Conservation (phyloP, 495 filamentous ascomycete genomes). For the Daldinia caldariorum region DNA sequence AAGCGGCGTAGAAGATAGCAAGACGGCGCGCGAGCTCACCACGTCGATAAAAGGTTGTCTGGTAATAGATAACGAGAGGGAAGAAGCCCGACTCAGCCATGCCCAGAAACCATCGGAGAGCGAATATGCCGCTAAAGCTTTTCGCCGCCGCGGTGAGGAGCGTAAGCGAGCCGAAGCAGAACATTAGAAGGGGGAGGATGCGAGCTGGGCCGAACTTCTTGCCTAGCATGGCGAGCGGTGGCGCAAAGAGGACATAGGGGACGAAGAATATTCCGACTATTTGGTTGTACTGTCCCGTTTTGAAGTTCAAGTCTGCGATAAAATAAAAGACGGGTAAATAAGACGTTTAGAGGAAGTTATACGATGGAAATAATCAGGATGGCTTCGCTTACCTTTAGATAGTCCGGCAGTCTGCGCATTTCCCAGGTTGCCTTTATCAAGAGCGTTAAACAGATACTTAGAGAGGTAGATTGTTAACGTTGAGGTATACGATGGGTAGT, state of each 20-base stretch:
- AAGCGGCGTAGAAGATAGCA: constrained; percentile 81
- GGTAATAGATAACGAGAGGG: constrained; percentile 68
- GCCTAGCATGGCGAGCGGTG: constrained; percentile 71
- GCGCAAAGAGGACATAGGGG: constrained; percentile 78
- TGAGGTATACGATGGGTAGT: too few species aligned
- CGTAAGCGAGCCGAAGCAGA: constrained; percentile 70
- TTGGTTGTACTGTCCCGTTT: constrained; percentile 73
- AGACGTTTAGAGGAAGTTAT: constrained; percentile 4
- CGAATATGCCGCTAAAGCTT: constrained; percentile 74
- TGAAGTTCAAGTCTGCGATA: constrained; percentile 64
- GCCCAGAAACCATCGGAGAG: constrained; percentile 72
- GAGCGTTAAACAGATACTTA: constrained; percentile 66
- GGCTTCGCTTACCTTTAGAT: constrained; percentile 53
- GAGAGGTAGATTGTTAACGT: constrained; percentile 15
- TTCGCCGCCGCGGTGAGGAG: constrained; percentile 60
- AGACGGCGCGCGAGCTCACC: constrained; percentile 79
- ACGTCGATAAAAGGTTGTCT: constrained; percentile 72
- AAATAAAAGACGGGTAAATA: not conserved
- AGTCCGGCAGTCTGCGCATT: constrained; percentile 72
- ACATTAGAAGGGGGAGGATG: constrained; percentile 75
- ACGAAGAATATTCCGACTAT: constrained; percentile 79
- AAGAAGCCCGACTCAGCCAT: constrained; percentile 81
- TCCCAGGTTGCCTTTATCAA: constrained; percentile 75
- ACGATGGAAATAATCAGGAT: constrained; percentile 47
- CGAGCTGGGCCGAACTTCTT: constrained; percentile 72